Conservation (phyloP, 2,329 filamentous ascomycete genomes). For the Exophiala spinifera region DNA sequence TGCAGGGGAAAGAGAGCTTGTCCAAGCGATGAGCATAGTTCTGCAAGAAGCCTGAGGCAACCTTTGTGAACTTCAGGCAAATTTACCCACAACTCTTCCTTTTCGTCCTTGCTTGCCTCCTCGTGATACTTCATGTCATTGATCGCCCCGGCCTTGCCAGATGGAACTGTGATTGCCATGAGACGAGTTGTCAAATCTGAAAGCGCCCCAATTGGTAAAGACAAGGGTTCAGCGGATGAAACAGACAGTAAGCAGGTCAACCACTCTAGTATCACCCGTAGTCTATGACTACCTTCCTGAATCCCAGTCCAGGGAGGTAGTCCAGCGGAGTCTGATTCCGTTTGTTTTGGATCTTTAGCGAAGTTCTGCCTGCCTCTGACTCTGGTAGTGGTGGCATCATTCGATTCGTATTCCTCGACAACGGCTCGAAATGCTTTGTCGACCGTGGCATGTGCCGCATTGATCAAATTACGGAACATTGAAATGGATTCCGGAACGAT, state of each 20-base stretch:
- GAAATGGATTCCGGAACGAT: slow-evolving; percentile 75
- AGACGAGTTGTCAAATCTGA: slow-evolving; percentile 69
- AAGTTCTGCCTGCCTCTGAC: slow-evolving; percentile 37
- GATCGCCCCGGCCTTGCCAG: slow-evolving; percentile 39
- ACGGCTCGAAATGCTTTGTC: slow-evolving; percentile 76
- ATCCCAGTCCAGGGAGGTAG: slow-evolving; percentile 73
- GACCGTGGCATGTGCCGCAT: slow-evolving; percentile 65
- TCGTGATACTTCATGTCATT: slow-evolving; percentile 62
- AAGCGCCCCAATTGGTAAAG: slow-evolving; percentile 64
- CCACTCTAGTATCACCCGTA: slow-evolving; percentile 63
- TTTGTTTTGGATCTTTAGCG: slow-evolving; percentile 37
- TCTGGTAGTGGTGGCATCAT: slow-evolving; percentile 42
- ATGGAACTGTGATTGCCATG: slow-evolving; percentile 59
- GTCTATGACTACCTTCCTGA: slow-evolving; percentile 67
- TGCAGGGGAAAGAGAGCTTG: slow-evolving; percentile 58
- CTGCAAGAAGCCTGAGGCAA: slow-evolving; percentile 60
- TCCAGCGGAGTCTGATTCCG: slow-evolving; percentile 42
- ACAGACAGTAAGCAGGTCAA: slow-evolving; percentile 62
- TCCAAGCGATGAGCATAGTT: slow-evolving; percentile 58
- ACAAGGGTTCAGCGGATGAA: slow-evolving; percentile 63
- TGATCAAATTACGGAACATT: slow-evolving; percentile 59
- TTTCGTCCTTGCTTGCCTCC: slow-evolving; percentile 74
- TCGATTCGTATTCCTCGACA: slow-evolving; percentile 76
- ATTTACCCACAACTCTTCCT: slow-evolving; percentile 70
- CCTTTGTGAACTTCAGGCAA: slow-evolving; percentile 73